Evolutionary conservation across 352 stramenopile species (phyloP).

Genomic region (Pythium diclinum): DNA sequence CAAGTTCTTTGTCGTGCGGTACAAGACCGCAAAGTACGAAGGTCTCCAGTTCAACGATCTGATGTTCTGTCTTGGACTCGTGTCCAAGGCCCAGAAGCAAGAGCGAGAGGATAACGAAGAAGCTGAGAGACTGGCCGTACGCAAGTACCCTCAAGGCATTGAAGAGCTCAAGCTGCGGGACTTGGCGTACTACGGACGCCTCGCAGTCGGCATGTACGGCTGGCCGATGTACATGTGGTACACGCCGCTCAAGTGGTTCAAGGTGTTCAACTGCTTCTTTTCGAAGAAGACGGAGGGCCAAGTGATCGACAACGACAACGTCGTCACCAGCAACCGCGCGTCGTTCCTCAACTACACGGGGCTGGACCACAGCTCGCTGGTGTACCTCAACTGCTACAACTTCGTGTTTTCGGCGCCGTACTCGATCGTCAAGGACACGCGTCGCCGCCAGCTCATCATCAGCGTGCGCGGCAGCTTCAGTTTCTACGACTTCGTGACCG

Average conservation of each 20-base stretch:
- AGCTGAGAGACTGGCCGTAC: constrained; percentile 15
- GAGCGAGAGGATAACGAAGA: constrained; percentile 41
- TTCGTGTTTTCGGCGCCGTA: constrained; percentile 76
- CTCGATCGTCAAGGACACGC: constrained; percentile 66
- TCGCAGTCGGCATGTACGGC: constrained; percentile 77
- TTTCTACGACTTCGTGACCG: constrained; percentile 79
- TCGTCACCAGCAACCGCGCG: constrained; percentile 50
- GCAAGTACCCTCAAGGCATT: constrained; percentile 36
- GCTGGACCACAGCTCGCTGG: constrained; percentile 48
- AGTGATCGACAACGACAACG: constrained; percentile 64
- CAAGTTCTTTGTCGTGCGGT: constrained; percentile 75
- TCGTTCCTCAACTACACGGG: constrained; percentile 76
- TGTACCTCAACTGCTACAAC: constrained; percentile 80
- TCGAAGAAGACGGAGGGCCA: constrained; percentile 27
- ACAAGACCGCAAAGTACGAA: constrained; percentile 62
- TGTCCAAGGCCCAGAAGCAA: constrained; percentile 54
- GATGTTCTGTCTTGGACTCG: constrained; percentile 62
- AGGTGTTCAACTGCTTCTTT: constrained; percentile 46
- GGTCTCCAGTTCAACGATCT: constrained; percentile 70
- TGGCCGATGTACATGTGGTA: constrained; percentile 81
- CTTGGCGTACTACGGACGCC: constrained; percentile 57
- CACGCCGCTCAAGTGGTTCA: constrained; percentile 67
- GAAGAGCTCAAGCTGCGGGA: constrained; percentile 51
- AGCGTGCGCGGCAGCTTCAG: constrained; percentile 70
- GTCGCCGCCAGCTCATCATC: constrained; percentile 67